Conservation (phyloP, 169 alveolate species). For the Plasmodium vinckei region DNA sequence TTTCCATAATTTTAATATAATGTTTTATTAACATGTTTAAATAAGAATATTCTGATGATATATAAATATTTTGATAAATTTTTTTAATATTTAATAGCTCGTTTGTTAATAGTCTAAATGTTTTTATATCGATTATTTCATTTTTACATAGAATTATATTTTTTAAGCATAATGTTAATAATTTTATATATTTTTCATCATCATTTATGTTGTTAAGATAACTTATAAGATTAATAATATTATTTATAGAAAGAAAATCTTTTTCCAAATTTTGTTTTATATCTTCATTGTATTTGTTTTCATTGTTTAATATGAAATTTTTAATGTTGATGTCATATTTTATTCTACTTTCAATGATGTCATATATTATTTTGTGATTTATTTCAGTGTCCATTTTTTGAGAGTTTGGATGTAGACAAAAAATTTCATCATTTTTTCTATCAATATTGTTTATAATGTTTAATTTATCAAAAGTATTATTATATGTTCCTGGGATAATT, state of each 20-base stretch:
- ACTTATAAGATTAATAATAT: slow-evolving; percentile 9
- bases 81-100: slow-evolving; percentile 22
- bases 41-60: slow-evolving; percentile 66
- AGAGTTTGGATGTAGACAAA: background rate
- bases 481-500: background rate
- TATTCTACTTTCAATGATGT: slow-evolving; percentile 32
- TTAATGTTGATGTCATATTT: slow-evolving; percentile 54
- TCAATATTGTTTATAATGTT: background rate
- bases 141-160: slow-evolving; percentile 53
- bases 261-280: slow-evolving; percentile 23
- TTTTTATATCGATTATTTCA: slow-evolving; percentile 54
- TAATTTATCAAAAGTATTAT: background rate
- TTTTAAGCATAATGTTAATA: slow-evolving; percentile 35
- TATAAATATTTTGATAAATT: slow-evolving; percentile 56
- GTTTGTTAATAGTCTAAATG: slow-evolving; percentile 25
- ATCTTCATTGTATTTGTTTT: slow-evolving; percentile 25
- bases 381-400: background rate
- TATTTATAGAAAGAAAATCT: slow-evolving; percentile 39
- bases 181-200: slow-evolving; percentile 40
- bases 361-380: slow-evolving; percentile 25
- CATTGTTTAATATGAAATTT: slow-evolving; percentile 20
- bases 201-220: slow-evolving; percentile 23
- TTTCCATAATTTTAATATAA: slow-evolving; percentile 41
- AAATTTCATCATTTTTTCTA: background rate
- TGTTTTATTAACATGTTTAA: slow-evolving; percentile 53